Evolutionary conservation across 192 early-diverging fungal genomes (phyloP), one percentile per base, ranked within the genome.

Genomic region (Glomus cerebriforme): DNA sequence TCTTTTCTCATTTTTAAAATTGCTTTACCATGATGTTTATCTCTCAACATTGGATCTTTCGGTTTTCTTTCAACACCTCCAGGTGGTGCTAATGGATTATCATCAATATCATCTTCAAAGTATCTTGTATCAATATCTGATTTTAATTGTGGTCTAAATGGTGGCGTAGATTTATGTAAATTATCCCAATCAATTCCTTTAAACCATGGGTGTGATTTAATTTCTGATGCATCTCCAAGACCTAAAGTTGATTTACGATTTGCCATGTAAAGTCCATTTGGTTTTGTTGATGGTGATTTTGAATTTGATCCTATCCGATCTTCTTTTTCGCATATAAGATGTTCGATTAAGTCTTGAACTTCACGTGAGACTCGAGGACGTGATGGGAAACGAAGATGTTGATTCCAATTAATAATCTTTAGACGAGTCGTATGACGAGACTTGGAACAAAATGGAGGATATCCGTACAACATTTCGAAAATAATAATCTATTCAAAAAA

Each of bases 91-190:
- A 85, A 81, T 6, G 83, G 85, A 77, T 81, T 84, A 59, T 84
- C 82, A 73, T 82, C 82, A 43, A 81, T 81, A 77, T 85, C 81
- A 49, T 82, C 81, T 58, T 98, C 97, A 91, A 99, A 99, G 80
- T 98, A 98, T 34, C 93, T 90, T 0, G 97, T 98, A 77, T 98
- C 97, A 64, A 95, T 95, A 1, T 86, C 83, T 73, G 88, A 85
- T 24, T 89, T 91, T 6, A 91, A 82, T 49, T 93, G 90, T 0
- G 98, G 98, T 32, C 92, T 88, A 85, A 99, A 99, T 2, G 89
- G 87, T 2, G 96, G 93, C n/a, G 86, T 84, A 60, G 87, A 83
- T 0, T 81, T 85, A 32, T 86, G 64, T 7, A 97, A 75, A 9
- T 74, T 86, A 29, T 88, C 87, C 95, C 95, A 97, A 62, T 93